phyloP scores from a whole-genome alignment of 2,329 filamentous ascomycete species.

The Fusarium palustre region DNA sequence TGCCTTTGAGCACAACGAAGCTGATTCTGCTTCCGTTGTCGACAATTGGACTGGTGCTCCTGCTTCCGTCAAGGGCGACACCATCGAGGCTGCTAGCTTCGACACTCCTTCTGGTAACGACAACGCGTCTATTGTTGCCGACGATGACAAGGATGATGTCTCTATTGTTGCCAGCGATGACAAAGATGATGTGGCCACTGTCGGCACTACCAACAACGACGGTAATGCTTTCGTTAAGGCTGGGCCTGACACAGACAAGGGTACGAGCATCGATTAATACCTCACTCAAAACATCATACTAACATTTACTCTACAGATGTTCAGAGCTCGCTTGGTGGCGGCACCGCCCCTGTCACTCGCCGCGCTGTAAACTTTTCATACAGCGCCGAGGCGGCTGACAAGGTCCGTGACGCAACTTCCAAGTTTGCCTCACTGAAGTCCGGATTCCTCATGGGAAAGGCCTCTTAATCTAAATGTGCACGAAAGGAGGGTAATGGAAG shows the following conservation, averaged over 20 bases:
- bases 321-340: not conserved
- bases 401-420: not conserved
- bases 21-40: not conserved
- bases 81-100: too few relatives aligned
- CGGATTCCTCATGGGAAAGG: constrained; percentile 11
- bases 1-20: not conserved
- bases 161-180: too few relatives aligned
- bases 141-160: not conserved
- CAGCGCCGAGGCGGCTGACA: constrained; percentile 10
- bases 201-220: too few relatives aligned
- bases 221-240: not conserved
- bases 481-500: not conserved
- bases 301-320: constrained; percentile 1
- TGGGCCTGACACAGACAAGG: constrained; percentile 2
- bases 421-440: constrained; percentile 18
- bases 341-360: not conserved
- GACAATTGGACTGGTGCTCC: constrained; percentile 1
- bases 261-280: rapidly evolving
- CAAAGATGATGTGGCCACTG: not conserved
- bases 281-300: not conserved
- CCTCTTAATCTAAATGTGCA: not conserved
- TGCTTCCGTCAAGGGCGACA: too few relatives aligned
- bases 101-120: not conserved
- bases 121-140: not conserved
- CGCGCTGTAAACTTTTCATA: constrained; percentile 13